Percentiles rank a stretch among this genome's conserved stretches.
phyloP scores from a whole-genome alignment of 352 stramenopile species.

The Pythium aristosporum region DNA sequence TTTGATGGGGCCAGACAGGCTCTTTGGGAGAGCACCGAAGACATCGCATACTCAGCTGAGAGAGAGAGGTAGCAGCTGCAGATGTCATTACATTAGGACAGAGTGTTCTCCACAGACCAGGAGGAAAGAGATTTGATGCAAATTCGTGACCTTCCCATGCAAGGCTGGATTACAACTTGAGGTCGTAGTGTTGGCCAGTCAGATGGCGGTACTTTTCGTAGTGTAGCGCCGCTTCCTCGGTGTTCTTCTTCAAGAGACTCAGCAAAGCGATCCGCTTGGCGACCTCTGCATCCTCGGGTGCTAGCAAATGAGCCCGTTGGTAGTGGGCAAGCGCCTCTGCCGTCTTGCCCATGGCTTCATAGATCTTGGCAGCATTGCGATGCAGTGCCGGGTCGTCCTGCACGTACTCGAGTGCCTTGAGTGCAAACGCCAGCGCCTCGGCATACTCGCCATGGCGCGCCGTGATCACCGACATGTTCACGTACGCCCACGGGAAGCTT shows the following conservation, averaged over 20 bases:
- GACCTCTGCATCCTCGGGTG: conserved; percentile 38
- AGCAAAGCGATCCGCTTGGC: conserved; percentile 46
- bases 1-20: not conserved
- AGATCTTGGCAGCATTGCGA: conserved; percentile 56
- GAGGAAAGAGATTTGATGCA: not conserved
- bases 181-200: conserved; percentile 52
- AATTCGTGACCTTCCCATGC: not conserved
- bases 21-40: not conserved
- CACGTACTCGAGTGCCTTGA: conserved; percentile 37
- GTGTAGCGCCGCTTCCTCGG: conserved; percentile 29
- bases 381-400: conserved; percentile 48
- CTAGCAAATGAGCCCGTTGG: conserved; percentile 35
- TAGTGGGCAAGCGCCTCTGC: conserved; percentile 49
- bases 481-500: conserved; percentile 45
- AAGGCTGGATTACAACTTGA: conserved; percentile 45
- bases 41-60: not conserved
- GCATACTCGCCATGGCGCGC: conserved; percentile 42
- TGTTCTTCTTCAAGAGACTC: conserved; percentile 35
- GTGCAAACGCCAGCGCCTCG: conserved; percentile 41
- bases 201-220: conserved; percentile 49
- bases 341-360: conserved; percentile 50
- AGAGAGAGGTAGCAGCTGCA: not conserved
- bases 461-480: conserved; percentile 55
- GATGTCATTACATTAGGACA: not conserved
- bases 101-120: not conserved